Evolutionary conservation across 106 monocot genomes (phyloP), one percentile per base, ranked within the genome.

Genomic region (Allium fistulosum): DNA sequence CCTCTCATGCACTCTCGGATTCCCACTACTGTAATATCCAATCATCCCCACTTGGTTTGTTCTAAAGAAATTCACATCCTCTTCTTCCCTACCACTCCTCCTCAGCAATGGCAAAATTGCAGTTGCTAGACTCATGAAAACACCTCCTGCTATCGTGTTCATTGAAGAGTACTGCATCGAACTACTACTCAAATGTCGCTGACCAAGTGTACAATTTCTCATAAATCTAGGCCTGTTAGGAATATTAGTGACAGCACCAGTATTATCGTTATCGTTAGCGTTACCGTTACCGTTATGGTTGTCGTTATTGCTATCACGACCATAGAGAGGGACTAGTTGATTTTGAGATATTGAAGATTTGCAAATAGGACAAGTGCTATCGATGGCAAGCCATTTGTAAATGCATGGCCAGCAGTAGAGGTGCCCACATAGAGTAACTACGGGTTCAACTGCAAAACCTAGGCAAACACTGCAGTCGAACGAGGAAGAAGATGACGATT

Each of bases 401-500:
- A 84, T 65, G 76, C 83, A 84, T 0, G 79, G 66, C 79, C 79
- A 76, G 70, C 83, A 86, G 57, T 79, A 86, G 69, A 86, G 86
- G 55, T 86, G 86, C 11, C 86, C 86, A 66, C 86, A 86, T 13
- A 82, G 69, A 0, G 86, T 82, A 46, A 86, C 82, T 7, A 82
- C 76, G 1, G 86, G 86, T 11, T 86, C 79, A 1, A 37, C 59
- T 0, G 70, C 76, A 11, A 58, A 73, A 46, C 81, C 82, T 53
- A 86, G 56, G 62, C 86, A 86, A 53, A 86, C 82, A 58, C 76
- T 86, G 70, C 86, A 82, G 67, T 82, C 79, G 51, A 86, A 82
- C 53, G 7, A 55, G 53, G 53, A 37, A 37, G 37, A 37, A 37
- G 37, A 37, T 37, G 37, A 37, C 0, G 37, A 37, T 37, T 37